Base-by-base conservation (phyloP, 2,329 filamentous ascomycete genomes). In the Pyrenochaeta sp. region DNA sequence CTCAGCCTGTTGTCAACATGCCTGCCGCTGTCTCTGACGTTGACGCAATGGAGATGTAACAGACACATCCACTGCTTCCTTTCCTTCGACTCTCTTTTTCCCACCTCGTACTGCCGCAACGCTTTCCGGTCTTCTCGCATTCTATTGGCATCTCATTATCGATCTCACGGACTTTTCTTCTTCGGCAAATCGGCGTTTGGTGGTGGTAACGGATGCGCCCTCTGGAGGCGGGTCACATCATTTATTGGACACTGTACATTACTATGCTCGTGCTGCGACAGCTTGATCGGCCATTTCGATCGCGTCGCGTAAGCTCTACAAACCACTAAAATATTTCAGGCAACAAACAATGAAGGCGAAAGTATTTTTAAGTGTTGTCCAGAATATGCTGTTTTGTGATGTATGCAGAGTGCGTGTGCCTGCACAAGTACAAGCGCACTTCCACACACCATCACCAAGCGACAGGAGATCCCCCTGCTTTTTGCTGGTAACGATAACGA, bases 1-100 rank as follows among this genome's bases (percentile, higher is more conserved):
- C 53, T 18, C 60, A 61, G 22, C 50, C 51, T 24, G 42, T 46
- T 13, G 45, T 52, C 27, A 42, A 35, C 40, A 58, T 60, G 37
- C 21, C 58, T 13, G 48, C 57, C 35, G 41, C 55, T 9, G 37
- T 54, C 15, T 53, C 48, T 8, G 63, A 68, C 27, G 52, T 39
- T 32, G 68, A 71, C 36, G 61, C 50, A 18, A 72, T 72, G 68
- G 63, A 72, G 49, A 63, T 72, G 63, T 71, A 47, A 64, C 20
- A 9, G 31, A 28, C 39, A 19, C 21, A 18, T 22, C n/a, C 27
- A 10, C 34, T 34, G 18, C 23, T 37, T 52, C 44, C 52, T 53
- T 46, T 48, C 40, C 48, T 53, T 52, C 45, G 40, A 32, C 29
- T 46, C 37, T 56, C 37, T 41, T 37, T 42, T 43, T 51, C 40